Evolutionary conservation across 352 stramenopile species (phyloP).

Genomic region (Globisporangium spiculum): DNA sequence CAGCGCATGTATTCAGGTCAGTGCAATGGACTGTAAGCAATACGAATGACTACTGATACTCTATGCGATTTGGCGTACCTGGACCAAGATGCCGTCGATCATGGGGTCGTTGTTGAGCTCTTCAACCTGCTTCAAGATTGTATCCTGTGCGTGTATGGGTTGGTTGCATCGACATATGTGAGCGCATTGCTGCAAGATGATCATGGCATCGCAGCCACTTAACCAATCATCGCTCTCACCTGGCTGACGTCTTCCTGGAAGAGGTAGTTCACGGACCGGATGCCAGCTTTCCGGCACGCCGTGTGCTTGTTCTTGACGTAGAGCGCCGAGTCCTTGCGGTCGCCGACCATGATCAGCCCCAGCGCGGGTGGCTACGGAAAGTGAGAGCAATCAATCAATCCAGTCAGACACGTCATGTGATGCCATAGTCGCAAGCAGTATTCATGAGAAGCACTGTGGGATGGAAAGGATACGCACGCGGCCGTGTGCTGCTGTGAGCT

Average conservation of each 20-base stretch:
- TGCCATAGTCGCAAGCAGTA: constrained; percentile 1
- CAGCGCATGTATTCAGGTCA: not conserved
- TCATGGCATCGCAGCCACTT: not conserved
- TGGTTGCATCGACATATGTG: not conserved
- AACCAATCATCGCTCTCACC: constrained; percentile 23
- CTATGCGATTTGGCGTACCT: constrained; percentile 45
- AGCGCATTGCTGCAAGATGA: not conserved
- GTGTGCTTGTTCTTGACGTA: constrained; percentile 99
- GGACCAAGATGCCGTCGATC: constrained; percentile 85
- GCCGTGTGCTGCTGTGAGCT: constrained; percentile 45
- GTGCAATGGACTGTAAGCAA: not conserved
- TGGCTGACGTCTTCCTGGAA: constrained; percentile 62
- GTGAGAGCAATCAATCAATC: not conserved
- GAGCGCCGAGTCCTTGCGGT: constrained; percentile 93
- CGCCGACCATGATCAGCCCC: constrained; percentile 97
- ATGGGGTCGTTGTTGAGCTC: constrained; percentile 69
- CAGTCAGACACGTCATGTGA: not conserved
- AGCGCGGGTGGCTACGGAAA: constrained; percentile 78
- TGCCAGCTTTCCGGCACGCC: constrained; percentile 93
- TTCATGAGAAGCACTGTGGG: not conserved
- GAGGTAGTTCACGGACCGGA: constrained; percentile 88
- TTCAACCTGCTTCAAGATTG: constrained; percentile 64
- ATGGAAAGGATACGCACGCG: constrained; percentile 27
- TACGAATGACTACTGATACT: not conserved
- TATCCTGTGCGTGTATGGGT: constrained; percentile 27